Evolutionary conservation across 2,329 filamentous ascomycete species (phyloP).

Genomic region (Aspergillus sp.): DNA sequence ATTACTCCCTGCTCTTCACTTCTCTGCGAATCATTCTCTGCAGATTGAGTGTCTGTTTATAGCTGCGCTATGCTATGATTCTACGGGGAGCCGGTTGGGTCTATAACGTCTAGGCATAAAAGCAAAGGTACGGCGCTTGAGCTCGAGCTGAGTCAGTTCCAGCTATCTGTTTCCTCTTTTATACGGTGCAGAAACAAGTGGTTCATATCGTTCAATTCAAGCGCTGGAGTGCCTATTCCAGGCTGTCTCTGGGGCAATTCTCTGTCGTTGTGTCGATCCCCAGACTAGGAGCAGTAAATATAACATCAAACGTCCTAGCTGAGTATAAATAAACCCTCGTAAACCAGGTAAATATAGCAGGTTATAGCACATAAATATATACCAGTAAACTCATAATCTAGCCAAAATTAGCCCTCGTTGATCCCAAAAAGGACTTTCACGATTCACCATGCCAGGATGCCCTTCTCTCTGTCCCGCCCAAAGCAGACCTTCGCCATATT

Average conservation of each 20-base stretch:
- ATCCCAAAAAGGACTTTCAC: background rate
- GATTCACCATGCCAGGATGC: no score
- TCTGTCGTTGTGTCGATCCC: no score
- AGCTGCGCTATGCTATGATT: background rate
- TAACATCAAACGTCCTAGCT: background rate
- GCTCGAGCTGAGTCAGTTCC: background rate
- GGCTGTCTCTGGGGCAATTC: no score
- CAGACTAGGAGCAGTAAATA: background rate
- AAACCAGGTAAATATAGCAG: background rate
- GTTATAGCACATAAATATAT: background rate
- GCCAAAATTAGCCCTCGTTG: background rate
- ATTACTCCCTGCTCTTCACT: background rate
- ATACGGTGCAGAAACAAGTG: no score
- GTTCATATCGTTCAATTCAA: no score
- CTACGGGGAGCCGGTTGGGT: background rate
- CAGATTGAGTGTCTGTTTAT: background rate
- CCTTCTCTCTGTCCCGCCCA: no score
- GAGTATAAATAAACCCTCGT: background rate
- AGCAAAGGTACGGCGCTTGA: background rate
- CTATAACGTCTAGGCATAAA: background rate
- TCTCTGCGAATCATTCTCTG: background rate
- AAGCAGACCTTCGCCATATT: no score
- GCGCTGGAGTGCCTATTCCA: no score
- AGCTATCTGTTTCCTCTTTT: background rate
- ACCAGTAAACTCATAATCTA: background rate